These are phyloP conservation scores for Microstroma glucosiphilum DNA, from an alignment of 1,284 basidiomycete species.

Conservation along the genomic window DNA sequence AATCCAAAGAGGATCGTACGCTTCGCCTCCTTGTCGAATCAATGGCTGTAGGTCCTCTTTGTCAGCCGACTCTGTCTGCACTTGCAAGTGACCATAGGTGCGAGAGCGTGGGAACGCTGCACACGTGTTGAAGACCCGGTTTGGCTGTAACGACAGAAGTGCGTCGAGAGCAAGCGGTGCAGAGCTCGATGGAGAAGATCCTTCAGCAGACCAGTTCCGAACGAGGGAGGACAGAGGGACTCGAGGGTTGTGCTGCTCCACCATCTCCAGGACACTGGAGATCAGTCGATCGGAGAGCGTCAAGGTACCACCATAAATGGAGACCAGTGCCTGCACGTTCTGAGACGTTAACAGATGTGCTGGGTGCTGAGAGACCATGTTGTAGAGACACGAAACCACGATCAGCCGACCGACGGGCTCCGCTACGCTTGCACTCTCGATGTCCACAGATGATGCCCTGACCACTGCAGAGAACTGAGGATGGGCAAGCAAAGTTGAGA, in stretches of 20 bases:
- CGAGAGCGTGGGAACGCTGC: constrained; percentile 61
- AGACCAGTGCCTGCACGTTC: constrained; percentile 68
- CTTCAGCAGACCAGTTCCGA: constrained; percentile 18
- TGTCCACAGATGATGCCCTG: constrained; percentile 25
- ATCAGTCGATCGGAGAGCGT: constrained; percentile 62
- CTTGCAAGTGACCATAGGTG: not conserved
- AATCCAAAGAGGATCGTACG: constrained; percentile 77
- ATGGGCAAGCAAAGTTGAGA: constrained; percentile 29
- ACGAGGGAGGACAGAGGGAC: constrained; percentile 55
- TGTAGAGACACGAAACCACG: constrained; percentile 11
- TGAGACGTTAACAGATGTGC: constrained; percentile 73
- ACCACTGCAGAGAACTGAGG: constrained; percentile 21
- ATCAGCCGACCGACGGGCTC: constrained; percentile 1
- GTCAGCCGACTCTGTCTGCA: not conserved
- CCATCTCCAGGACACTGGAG: constrained; percentile 68
- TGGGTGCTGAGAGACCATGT: constrained; percentile 61
- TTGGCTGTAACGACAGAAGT: constrained; percentile 65
- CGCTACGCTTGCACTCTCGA: no score
- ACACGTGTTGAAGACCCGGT: constrained; percentile 66
- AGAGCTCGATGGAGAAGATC: not conserved
- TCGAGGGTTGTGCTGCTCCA: constrained; percentile 63
- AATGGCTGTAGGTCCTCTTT: not conserved
- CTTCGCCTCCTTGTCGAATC: constrained; percentile 1
- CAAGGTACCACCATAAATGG: constrained; percentile 68
- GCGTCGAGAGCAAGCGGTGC: constrained; percentile 56